These are phyloP conservation scores for Massarina eburnea DNA, from an alignment of 2,329 filamentous ascomycete species.

Conservation along the genomic window DNA sequence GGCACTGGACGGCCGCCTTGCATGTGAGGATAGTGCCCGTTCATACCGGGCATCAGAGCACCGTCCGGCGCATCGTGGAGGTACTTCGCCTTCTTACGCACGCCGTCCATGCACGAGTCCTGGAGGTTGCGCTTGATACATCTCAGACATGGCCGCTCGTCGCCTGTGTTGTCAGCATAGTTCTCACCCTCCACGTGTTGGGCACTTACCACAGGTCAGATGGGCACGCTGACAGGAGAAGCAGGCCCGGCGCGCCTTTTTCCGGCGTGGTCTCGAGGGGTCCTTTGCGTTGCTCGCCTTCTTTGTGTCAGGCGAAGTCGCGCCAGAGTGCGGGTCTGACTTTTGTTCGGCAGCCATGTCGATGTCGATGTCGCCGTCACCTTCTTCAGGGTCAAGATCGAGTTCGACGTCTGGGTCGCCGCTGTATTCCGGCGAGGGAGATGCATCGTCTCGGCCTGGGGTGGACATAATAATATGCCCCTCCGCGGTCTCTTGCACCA, in stretches of 20 bases:
- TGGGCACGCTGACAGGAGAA: conserved; percentile 97
- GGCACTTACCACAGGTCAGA: conserved; percentile 89
- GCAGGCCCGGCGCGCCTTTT: conserved; percentile 94
- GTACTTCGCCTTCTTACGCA: conserved; percentile 98
- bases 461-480: conserved; percentile 46
- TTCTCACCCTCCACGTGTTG: neutral
- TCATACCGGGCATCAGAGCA: conserved; percentile 82
- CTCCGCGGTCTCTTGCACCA: conserved; percentile 26
- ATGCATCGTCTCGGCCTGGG: conserved; percentile 51
- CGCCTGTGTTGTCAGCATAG: conserved; percentile 60
- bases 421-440: conserved; percentile 51
- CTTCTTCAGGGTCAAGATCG: conserved; percentile 11
- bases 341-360: conserved; percentile 50
- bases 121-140: conserved; percentile 93
- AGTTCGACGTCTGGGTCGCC: conserved; percentile 42
- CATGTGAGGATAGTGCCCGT: conserved; percentile 65
- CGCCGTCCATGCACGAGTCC: conserved; percentile 90
- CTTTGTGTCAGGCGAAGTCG: conserved; percentile 32
- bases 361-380: conserved; percentile 36
- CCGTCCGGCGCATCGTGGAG: conserved; percentile 93
- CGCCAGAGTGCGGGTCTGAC: conserved; percentile 40
- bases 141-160: conserved; percentile 89
- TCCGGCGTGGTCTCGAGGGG: conserved; percentile 81
- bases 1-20: conserved; percentile 50
- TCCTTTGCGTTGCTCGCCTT: conserved; percentile 70